phyloP scores from a whole-genome alignment of 352 stramenopile genomes.

The Lagenidium giganteum region DNA sequence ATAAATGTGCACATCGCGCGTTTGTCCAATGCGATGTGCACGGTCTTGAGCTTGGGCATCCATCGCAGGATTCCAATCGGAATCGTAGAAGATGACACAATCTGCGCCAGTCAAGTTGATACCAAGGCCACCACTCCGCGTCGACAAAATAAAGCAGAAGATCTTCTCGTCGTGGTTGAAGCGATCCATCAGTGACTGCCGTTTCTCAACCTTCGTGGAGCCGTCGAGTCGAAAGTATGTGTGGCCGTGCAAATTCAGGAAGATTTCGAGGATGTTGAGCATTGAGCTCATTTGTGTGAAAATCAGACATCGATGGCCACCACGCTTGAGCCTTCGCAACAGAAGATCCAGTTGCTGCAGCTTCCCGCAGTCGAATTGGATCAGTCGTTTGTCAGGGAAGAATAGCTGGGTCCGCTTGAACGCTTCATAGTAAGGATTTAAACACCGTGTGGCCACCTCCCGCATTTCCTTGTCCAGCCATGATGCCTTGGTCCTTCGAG shows the following conservation, averaged over 20 bases:
- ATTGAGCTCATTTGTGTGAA: conserved; percentile 99
- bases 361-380: conserved; percentile 97
- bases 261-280: conserved; percentile 98
- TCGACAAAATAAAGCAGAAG: conserved; percentile 99
- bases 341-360: conserved; percentile 89
- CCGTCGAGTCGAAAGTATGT: conserved; percentile 98
- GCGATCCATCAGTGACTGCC: conserved; percentile 97
- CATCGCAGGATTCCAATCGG: conserved; percentile 94
- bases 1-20: conserved; percentile 99
- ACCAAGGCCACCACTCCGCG: conserved; percentile 94
- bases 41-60: conserved; percentile 95
- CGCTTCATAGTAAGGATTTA: conserved; percentile 44
- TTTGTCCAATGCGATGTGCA: conserved; percentile 97
- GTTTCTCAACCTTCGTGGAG: conserved; percentile 92
- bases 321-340: conserved; percentile 94
- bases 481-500: conserved; percentile 20
- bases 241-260: conserved; percentile 97
- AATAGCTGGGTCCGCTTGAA: conserved; percentile 86
- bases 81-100: conserved; percentile 92
- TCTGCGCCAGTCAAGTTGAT: conserved; percentile 99
- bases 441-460: conserved; percentile 28
- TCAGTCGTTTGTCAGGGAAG: conserved; percentile 95
- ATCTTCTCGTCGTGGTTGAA: conserved; percentile 97
- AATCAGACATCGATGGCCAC: conserved; percentile 92
- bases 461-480: conserved; percentile 10